Evolutionary conservation across 2,329 filamentous ascomycete species (phyloP), one percentile per base, ranked within the genome.

Genomic region (Penicillium sp.): DNA sequence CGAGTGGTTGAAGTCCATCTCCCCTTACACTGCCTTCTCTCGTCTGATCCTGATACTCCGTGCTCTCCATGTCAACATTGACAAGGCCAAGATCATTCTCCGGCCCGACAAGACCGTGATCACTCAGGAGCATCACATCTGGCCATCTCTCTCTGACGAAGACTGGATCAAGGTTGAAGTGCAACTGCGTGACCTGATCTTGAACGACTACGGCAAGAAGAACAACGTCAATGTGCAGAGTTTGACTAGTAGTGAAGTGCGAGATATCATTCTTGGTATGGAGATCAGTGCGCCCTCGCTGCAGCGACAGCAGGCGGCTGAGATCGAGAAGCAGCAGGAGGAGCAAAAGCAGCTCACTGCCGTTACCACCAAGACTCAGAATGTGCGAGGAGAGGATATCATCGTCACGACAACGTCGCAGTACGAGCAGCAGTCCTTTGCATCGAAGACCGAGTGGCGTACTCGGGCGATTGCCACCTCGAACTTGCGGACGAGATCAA

Each of bases 141-240:
- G 94, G 94, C 94, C 94, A 0, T 87, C 90, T 0, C 77, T 99
- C 49, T 87, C 89, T 0, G 94, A 99, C 59, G 94, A 99, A 64
- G 92, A 96, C 57, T 99, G 94, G 94, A 94, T 99, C 75, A 96
- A 96, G 83, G 90, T 99, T n/a, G 94, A 99, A 79, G 91, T 91
- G 41, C 90, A 95, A 69, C 79, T 99, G 38, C 87, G 94, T 71
- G 94, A 99, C 78, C 78, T 99, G 60, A 99, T 99, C 65, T 71
- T 99, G 62, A 96, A 97, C 62, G 94, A 99, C 70, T 99, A 99
- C 69, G 94, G 94, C 69, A 99, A 97, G 83, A 99, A 99, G 83
- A 99, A 99, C 79, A 99, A 97, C 63, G 94, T 99, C 78, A 99
- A 99, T 65, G 92, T 94, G 11, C 95, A 95, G 14, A 96, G 91